Conservation (phyloP, 202 grass and related monocot genomes). For the Musa balbisiana region DNA sequence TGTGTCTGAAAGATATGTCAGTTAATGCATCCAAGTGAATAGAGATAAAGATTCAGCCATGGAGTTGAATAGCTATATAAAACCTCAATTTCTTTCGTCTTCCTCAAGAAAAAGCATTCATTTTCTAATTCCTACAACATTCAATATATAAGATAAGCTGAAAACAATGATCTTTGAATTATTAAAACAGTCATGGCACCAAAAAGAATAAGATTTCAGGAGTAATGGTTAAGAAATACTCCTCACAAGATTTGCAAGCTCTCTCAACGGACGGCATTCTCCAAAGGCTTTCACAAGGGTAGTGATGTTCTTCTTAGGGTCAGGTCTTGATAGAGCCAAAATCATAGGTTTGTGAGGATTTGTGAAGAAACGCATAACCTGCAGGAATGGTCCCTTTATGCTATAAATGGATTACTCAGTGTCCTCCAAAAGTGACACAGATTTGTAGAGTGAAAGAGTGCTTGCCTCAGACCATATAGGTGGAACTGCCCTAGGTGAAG, state of each 20-base stretch:
- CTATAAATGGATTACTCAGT: not conserved
- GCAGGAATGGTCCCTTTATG: slow-evolving; percentile 19
- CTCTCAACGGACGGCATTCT: slow-evolving; percentile 77
- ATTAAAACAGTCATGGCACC: not conserved
- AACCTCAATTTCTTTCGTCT: no score
- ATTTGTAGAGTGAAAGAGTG: not conserved
- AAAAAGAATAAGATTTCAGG: not conserved
- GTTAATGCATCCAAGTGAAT: not conserved
- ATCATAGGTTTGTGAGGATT: slow-evolving; percentile 99
- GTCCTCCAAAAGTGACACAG: not conserved
- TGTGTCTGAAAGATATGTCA: not conserved
- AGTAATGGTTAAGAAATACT: not conserved
- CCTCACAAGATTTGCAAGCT: slow-evolving; percentile 94
- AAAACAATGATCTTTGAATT: not conserved
- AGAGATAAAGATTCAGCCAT: not conserved
- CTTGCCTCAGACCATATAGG: slow-evolving; percentile 81
- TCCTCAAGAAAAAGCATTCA: no score
- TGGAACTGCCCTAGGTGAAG: slow-evolving; percentile 60
- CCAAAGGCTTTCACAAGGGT: slow-evolving; percentile 92
- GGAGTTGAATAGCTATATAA: no score
- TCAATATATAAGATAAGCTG: not conserved
- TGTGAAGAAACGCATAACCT: slow-evolving; percentile 80
- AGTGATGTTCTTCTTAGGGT: slow-evolving; percentile 94
- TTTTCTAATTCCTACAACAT: not conserved
- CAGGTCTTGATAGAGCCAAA: slow-evolving; percentile 77